Base-by-base conservation (phyloP, 2,329 filamentous ascomycete genomes). In the Elsinoe ampelina region DNA sequence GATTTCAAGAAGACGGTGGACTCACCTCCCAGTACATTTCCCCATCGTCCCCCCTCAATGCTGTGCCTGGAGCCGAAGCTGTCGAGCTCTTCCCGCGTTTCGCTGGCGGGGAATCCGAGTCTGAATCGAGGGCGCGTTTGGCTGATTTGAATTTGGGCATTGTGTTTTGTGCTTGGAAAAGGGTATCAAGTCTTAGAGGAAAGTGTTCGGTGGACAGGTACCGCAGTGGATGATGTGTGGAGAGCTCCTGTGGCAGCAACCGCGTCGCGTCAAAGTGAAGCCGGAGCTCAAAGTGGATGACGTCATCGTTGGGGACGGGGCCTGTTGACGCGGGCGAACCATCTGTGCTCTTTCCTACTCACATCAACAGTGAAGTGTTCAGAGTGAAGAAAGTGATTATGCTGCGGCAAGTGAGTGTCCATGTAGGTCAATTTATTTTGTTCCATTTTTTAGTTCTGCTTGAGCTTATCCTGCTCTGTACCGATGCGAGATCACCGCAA, bases 1-100 rank as follows among this genome's bases (percentile, higher is more conserved):
- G 32, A 8, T 43, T 8, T 17, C n/a, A 38, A 17, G 3, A 15
- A 45, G 15, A 26, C 10, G 12, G 41, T 19, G 6, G 30, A 65
- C 68, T 48, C 51, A 76, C 75, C 62, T 73, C 66, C 66, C 75
- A 70, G 58, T 66, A 77, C 10, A 64, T 59, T 42, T 72, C 68
- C 0, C 71, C 71, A 6, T 76, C 70, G 1, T 72, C 69, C 45
- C 76, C 73, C 5, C 30, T 26, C 32, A 35, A 13, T n/a, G 34
- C 48, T 36, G 17, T 39, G 10, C 48, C 48, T 11, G 48, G 19
- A n/a, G 32, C 34, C 17, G 17, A 38, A 1, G 42, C 26, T 10
- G 39, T 36, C 2, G 39, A 22, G 3, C n/a, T 19, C 42, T 48
- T 56, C 2, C 22, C 39, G 26, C 34, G 43, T 22, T 56, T 56